Conservation (phyloP, 202 grass and related monocot genomes). For the Brachypodium distachyon region DNA sequence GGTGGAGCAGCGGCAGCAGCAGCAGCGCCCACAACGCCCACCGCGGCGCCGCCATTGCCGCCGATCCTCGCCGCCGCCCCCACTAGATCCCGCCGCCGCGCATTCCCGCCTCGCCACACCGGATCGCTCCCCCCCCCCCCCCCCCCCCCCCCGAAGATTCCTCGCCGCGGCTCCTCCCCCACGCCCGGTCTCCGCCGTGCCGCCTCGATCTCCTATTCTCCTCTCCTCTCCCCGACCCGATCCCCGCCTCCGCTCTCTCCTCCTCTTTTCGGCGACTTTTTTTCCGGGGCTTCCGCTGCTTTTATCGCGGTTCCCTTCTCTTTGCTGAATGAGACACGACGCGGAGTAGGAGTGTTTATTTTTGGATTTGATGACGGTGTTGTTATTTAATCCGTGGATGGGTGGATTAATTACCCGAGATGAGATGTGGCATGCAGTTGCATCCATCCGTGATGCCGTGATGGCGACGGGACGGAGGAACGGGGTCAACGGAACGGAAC, state of each 20-base stretch:
- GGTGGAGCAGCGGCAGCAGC: slow-evolving; percentile 40
- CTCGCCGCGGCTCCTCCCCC: neutral
- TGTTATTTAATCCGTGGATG: neutral
- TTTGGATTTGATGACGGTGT: neutral
- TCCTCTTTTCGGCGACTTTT: slow-evolving; percentile 1
- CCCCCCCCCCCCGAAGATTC: neutral
- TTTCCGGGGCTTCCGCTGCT: neutral
- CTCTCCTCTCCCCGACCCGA: neutral
- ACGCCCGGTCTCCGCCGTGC: neutral
- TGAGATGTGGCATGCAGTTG: neutral
- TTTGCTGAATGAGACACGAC: slow-evolving; percentile 6
- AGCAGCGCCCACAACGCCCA: slow-evolving; percentile 13
- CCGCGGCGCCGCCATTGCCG: slow-evolving; percentile 41
- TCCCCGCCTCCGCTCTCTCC: neutral
- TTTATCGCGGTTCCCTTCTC: neutral
- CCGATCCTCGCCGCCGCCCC: neutral
- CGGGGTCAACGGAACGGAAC: neutral
- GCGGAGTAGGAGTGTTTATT: neutral
- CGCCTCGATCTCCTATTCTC: neutral
- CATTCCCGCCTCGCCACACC: slow-evolving; percentile 1
- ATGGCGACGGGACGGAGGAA: neutral
- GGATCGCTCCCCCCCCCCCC: neutral
- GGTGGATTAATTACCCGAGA: neutral
- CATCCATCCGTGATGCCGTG: neutral
- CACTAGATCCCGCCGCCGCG: slow-evolving; percentile 26